phyloP scores from a whole-genome alignment of 805 yeast species.

The Ogataea nonfermentans region DNA sequence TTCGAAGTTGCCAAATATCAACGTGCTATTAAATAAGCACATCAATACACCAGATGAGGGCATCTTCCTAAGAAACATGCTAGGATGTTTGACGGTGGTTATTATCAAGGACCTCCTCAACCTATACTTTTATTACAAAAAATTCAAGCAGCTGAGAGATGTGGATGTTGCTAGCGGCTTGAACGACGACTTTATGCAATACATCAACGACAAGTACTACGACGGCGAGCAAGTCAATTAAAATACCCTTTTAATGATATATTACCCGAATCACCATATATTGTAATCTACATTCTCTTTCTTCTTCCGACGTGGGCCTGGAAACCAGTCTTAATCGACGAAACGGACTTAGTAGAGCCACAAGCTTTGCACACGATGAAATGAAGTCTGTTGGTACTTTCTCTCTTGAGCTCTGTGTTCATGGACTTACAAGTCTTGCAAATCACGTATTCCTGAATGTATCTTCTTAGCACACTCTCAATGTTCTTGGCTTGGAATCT shows the following conservation, averaged over 20 bases:
- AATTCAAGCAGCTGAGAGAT: conserved; percentile 28
- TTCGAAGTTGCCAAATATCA: conserved; percentile 23
- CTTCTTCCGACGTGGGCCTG: conserved; percentile 95
- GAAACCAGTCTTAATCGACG: conserved; percentile 98
- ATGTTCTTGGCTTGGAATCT: conserved; percentile 96
- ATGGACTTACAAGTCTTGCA: conserved; percentile 98
- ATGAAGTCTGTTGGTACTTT: conserved; percentile 92
- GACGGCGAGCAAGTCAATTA: conserved; percentile 1
- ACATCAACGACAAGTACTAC: conserved; percentile 14
- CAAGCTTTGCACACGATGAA: conserved; percentile 97
- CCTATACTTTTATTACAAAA: conserved; percentile 33
- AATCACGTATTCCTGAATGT: conserved; percentile 94
- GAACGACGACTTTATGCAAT: conserved; percentile 15
- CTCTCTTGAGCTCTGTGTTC: conserved; percentile 94
- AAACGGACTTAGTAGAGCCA: conserved; percentile 95
- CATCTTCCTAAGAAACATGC: conserved; percentile 33
- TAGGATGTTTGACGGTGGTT: conserved; percentile 34
- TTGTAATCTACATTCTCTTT: conserved; percentile 49
- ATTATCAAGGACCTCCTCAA: conserved; percentile 34
- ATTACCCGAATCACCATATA: conserved; percentile 10
- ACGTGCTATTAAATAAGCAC: conserved; percentile 19
- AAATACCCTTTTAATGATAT: not conserved
- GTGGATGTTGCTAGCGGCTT: conserved; percentile 22
- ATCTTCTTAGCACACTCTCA: conserved; percentile 94
- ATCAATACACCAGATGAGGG: conserved; percentile 39